Evolutionary conservation across 2,329 filamentous ascomycete genomes (phyloP).

Genomic region (Xylariales sp.): DNA sequence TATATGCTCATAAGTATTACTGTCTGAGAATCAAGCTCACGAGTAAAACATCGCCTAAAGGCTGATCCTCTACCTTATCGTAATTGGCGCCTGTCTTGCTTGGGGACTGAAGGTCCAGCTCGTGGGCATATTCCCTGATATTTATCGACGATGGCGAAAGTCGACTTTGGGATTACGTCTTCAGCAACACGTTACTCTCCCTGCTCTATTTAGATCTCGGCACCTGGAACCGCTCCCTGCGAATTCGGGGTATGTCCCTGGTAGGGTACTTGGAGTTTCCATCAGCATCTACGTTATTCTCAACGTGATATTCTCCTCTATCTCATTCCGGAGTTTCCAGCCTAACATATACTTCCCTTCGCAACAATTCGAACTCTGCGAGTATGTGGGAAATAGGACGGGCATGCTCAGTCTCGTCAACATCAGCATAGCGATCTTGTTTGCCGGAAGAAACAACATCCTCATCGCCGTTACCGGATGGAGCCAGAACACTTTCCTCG

Average conservation of each 20-base stretch:
- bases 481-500: slow-evolving; percentile 47
- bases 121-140: slow-evolving; percentile 22
- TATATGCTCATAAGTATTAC: not conserved
- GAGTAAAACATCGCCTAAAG: slow-evolving; percentile 21
- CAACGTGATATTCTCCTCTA: slow-evolving; percentile 38
- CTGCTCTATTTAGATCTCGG: slow-evolving; percentile 33
- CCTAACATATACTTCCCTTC: slow-evolving; percentile 39
- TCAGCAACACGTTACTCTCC: slow-evolving; percentile 33
- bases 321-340: slow-evolving; percentile 37
- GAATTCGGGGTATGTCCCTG: slow-evolving; percentile 38
- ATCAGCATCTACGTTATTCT: slow-evolving; percentile 35
- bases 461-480: slow-evolving; percentile 47
- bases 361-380: slow-evolving; percentile 29
- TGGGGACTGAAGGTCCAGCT: slow-evolving; percentile 39
- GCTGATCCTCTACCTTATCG: slow-evolving; percentile 37
- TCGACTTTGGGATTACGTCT: slow-evolving; percentile 29
- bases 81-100: slow-evolving; percentile 39
- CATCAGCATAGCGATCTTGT: slow-evolving; percentile 45
- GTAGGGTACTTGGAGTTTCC: slow-evolving; percentile 33
- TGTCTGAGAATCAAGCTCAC: not conserved
- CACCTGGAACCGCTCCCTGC: slow-evolving; percentile 37
- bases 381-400: slow-evolving; percentile 50
- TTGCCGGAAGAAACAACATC: slow-evolving; percentile 47
- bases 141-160: slow-evolving; percentile 22
- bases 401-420: slow-evolving; percentile 46